Evolutionary conservation across 208 protist genomes (phyloP).

Genomic region (Wallacemonas sp.): DNA sequence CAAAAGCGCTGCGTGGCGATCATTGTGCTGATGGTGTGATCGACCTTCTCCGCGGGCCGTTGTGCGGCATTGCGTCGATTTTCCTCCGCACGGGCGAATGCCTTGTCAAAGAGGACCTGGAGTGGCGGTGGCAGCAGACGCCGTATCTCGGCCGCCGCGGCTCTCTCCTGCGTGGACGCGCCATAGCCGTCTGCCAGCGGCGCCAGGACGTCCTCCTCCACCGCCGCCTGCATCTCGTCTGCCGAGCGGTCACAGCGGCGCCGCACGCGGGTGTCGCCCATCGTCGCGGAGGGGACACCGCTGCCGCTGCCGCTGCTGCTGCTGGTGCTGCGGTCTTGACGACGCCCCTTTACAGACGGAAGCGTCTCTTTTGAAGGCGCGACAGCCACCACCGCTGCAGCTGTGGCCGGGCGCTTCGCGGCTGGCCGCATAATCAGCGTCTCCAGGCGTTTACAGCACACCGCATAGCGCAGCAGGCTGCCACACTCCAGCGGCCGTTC

Average conservation of each 20-base stretch:
- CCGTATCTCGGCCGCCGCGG: not conserved
- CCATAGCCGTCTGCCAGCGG: not conserved
- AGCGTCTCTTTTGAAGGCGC: too few relatives aligned
- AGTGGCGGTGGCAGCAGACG: not conserved
- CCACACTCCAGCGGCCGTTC: conserved; percentile 4
- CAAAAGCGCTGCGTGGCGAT: not conserved
- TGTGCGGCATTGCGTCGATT: not conserved
- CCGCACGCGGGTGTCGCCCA: too few relatives aligned
- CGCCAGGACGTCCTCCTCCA: too few relatives aligned
- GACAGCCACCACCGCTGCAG: too few relatives aligned
- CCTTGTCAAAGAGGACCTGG: not conserved
- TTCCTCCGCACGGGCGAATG: not conserved
- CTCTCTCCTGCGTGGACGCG: not conserved
- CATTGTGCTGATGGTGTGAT: not conserved
- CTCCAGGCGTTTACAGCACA: not conserved
- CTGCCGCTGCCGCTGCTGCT: too few relatives aligned
- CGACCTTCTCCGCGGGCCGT: not conserved
- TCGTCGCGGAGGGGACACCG: too few relatives aligned
- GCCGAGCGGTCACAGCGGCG: too few relatives aligned
- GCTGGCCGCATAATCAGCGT: not conserved
- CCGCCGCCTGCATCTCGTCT: too few relatives aligned
- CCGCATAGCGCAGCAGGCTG: not conserved
- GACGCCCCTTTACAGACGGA: too few relatives aligned
- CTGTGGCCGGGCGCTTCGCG: not conserved
- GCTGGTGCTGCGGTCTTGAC: too few relatives aligned